These are phyloP conservation scores for Agastache rugosa DNA, from an alignment of 257 asterid species.

Conservation along the genomic window DNA sequence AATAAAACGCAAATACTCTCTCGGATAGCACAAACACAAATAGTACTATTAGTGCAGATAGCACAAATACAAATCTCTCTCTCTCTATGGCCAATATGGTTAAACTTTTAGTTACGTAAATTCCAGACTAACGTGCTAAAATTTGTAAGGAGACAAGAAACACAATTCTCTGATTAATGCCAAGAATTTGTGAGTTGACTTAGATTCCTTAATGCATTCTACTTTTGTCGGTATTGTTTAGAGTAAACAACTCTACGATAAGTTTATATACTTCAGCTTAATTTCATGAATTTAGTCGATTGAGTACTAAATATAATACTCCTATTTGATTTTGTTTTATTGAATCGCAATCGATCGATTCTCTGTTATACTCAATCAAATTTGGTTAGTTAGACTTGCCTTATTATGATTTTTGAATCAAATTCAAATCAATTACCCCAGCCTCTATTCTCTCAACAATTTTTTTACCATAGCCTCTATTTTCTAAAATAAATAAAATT, in stretches of 20 bases:
- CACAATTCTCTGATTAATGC: neutral
- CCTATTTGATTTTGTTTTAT: neutral
- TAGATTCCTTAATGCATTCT: conserved; percentile 13
- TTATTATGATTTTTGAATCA: neutral
- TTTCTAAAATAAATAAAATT: no score
- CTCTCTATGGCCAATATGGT: neutral
- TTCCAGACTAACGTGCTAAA: conserved; percentile 8
- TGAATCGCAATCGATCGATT: neutral
- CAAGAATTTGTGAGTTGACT: neutral
- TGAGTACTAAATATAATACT: neutral
- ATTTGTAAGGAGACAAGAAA: neutral
- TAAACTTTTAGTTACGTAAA: neutral
- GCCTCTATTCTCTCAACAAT: neutral
- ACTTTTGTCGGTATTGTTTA: conserved; percentile 18
- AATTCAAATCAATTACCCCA: neutral
- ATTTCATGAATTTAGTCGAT: neutral
- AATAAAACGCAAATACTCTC: neutral
- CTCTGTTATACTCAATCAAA: neutral
- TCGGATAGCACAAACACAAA: no score
- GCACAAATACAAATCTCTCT: no score
- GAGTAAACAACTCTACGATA: neutral
- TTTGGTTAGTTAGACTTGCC: neutral
- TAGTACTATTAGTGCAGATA: no score
- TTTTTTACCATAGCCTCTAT: no score
- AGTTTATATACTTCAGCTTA: neutral